A percentile compares a stretch with the other conserved stretches of the same genome.
Conservation (phyloP, 768 basidiomycete species). For the Agaricus subrufescens region DNA sequence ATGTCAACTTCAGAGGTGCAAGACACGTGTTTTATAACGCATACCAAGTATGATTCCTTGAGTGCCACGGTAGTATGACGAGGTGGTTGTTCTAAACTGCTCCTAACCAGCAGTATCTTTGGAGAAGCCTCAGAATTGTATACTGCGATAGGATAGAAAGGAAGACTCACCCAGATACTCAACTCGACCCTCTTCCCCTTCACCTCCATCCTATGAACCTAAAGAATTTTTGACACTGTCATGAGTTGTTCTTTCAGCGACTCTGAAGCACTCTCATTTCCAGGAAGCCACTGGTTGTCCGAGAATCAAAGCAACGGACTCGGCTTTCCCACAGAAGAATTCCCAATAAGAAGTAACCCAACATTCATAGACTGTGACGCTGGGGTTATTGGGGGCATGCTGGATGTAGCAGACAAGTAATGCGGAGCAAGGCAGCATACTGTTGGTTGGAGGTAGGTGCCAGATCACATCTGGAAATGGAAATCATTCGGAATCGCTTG, state of each 20-base stretch:
- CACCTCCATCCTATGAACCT: constrained; percentile 88
- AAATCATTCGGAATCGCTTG: not conserved
- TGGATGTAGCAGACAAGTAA: not conserved
- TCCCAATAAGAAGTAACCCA: constrained; percentile 82
- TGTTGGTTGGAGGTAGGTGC: not conserved
- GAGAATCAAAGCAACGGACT: constrained; percentile 85
- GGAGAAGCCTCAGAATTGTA: not conserved
- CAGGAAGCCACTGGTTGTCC: too few species aligned
- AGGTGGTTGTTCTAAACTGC: constrained; percentile 92
- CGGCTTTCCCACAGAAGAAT: constrained; percentile 90
- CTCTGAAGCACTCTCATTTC: constrained; percentile 38
- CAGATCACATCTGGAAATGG: not conserved
- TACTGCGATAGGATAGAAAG: not conserved
- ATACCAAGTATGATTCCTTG: constrained; percentile 77
- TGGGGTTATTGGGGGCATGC: constrained; percentile 28
- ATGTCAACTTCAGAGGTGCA: not conserved
- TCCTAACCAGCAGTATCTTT: constrained; percentile 97
- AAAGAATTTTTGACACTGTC: constrained; percentile 3
- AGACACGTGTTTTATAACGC: constrained; percentile 8
- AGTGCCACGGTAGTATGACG: constrained; percentile 89
- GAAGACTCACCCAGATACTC: constrained; percentile 85
- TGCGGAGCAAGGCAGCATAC: not conserved
- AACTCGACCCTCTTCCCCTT: constrained; percentile 84
- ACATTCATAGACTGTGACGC: constrained; percentile 54
- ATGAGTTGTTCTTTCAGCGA: not conserved